phyloP scores from a whole-genome alignment of 108 stramenopile species.

The Cyclotella distinguenda region DNA sequence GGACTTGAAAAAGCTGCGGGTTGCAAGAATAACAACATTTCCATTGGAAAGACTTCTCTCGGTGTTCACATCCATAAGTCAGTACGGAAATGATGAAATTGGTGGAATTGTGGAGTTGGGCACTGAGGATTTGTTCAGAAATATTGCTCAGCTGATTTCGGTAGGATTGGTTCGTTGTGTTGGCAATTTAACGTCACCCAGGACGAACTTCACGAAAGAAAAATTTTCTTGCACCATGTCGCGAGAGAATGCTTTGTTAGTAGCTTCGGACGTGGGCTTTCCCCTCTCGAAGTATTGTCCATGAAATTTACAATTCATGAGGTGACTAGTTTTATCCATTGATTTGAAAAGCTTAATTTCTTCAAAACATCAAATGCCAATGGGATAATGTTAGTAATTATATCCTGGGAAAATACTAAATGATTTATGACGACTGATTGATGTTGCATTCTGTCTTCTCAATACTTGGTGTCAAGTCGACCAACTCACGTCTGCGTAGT shows the following conservation, averaged over 20 bases:
- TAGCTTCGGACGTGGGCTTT: constrained; percentile 48
- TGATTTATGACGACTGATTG: too few relatives aligned
- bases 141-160: constrained; percentile 35
- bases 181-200: neutral
- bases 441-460: neutral
- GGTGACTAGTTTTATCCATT: neutral
- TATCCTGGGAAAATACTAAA: too few relatives aligned
- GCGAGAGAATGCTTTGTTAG: constrained; percentile 35
- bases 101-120: constrained; percentile 23
- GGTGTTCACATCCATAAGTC: constrained; percentile 52
- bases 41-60: constrained; percentile 68
- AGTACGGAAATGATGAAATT: constrained; percentile 38
- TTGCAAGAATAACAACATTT: constrained; percentile 38
- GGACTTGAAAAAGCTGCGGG: constrained; percentile 49
- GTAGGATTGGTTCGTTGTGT: constrained; percentile 28
- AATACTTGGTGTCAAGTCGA: constrained; percentile 33
- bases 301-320: neutral
- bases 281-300: constrained; percentile 44
- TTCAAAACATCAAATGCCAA: too few relatives aligned
- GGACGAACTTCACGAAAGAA: constrained; percentile 18
- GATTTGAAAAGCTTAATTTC: too few relatives aligned
- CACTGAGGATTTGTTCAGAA: constrained; percentile 22
- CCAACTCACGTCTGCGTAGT: constrained; percentile 10
- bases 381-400: too few relatives aligned
- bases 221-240: constrained; percentile 42